Conservation (phyloP, 805 yeast species). For the Torulaspora maleeae region DNA sequence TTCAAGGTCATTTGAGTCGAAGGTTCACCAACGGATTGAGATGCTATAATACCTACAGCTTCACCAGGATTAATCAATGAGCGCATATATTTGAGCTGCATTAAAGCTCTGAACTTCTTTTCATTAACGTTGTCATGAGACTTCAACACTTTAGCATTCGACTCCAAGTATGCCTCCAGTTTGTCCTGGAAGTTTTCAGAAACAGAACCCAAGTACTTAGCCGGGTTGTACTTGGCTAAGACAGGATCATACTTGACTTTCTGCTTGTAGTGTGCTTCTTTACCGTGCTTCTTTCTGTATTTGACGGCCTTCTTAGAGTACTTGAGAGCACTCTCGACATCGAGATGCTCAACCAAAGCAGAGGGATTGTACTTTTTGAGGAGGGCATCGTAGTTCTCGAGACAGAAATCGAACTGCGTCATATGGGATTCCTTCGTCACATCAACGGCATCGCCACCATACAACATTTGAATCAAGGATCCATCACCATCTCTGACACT, state of each 20-base stretch:
- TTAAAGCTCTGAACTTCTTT: constrained; percentile 88
- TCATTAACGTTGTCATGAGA: constrained; percentile 46
- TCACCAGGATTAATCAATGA: constrained; percentile 95
- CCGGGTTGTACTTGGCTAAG: constrained; percentile 77
- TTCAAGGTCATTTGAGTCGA: constrained; percentile 98
- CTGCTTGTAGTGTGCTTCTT: constrained; percentile 60
- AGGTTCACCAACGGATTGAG: constrained; percentile 98
- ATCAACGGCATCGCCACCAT: constrained; percentile 97
- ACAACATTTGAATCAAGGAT: constrained; percentile 84
- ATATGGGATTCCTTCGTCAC: constrained; percentile 91
- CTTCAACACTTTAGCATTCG: constrained; percentile 54
- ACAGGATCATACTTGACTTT: constrained; percentile 78
- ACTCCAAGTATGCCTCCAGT: constrained; percentile 63
- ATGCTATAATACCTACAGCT: constrained; percentile 96
- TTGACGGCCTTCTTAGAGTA: constrained; percentile 83
- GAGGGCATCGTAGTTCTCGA: constrained; percentile 83
- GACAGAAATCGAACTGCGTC: constrained; percentile 89
- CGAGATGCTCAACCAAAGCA: constrained; percentile 63
- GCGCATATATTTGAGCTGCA: constrained; percentile 98
- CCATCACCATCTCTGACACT: constrained; percentile 96
- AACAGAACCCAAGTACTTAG: constrained; percentile 86
- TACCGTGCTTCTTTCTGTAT: constrained; percentile 56
- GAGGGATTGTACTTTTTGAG: constrained; percentile 83
- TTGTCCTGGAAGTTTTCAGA: constrained; percentile 83
- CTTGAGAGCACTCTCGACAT: constrained; percentile 73